Percentiles rank a stretch among this genome's conserved stretches.
phyloP scores from a whole-genome alignment of 352 stramenopile species.

The Globisporangium heterothallicum region DNA sequence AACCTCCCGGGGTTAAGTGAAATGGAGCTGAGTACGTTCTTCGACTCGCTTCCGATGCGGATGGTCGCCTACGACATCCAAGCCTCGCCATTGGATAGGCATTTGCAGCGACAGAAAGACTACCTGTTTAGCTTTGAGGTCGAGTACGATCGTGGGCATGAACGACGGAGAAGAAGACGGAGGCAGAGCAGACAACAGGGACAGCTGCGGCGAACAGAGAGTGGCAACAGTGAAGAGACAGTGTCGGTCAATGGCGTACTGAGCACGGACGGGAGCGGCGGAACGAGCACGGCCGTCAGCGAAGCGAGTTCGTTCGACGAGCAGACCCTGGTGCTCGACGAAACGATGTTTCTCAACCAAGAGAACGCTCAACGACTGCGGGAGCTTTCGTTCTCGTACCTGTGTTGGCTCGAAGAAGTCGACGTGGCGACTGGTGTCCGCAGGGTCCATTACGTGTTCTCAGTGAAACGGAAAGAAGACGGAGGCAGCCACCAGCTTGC shows the following conservation, averaged over 20 bases:
- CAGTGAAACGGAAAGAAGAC: slow-evolving; percentile 28
- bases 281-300: slow-evolving; percentile 45
- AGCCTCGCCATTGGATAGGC: slow-evolving; percentile 17
- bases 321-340: slow-evolving; percentile 18
- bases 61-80: slow-evolving; percentile 67
- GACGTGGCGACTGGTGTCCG: slow-evolving; percentile 52
- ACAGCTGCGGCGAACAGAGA: slow-evolving; percentile 10
- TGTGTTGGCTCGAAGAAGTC: slow-evolving; percentile 78
- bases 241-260: slow-evolving; percentile 15
- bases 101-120: slow-evolving; percentile 54
- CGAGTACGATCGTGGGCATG: slow-evolving; percentile 29
- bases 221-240: slow-evolving; percentile 4
- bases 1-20: slow-evolving; percentile 74
- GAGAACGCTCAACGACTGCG: slow-evolving; percentile 42
- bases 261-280: slow-evolving; percentile 22
- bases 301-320: slow-evolving; percentile 46
- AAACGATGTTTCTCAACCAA: slow-evolving; percentile 30
- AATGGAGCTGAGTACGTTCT: slow-evolving; percentile 75
- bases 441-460: slow-evolving; percentile 64
- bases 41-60: slow-evolving; percentile 61
- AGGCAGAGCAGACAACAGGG: slow-evolving; percentile 8
- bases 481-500: slow-evolving; percentile 27
- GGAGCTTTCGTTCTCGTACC: slow-evolving; percentile 36
- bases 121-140: slow-evolving; percentile 85
- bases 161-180: slow-evolving; percentile 4